phyloP scores from a whole-genome alignment of 176 grass and related monocot species.

The Puccinellia tenuiflora region DNA sequence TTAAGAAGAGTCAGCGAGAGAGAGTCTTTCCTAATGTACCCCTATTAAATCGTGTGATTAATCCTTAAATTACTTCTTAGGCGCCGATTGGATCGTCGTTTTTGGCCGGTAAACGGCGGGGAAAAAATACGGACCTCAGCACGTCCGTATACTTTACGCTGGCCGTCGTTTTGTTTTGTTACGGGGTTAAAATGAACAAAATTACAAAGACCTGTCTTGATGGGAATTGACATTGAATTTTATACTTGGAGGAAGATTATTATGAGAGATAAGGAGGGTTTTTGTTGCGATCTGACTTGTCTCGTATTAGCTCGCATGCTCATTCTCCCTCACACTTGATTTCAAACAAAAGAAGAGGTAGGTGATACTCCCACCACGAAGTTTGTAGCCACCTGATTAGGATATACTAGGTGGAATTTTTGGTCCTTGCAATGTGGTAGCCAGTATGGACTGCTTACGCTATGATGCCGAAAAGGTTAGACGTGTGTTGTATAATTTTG shows the following conservation, averaged over 20 bases:
- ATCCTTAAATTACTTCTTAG: no score
- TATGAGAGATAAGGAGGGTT: neutral
- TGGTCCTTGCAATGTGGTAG: conserved; percentile 1
- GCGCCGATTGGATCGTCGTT: no score
- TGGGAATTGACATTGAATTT: neutral
- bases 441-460: no score
- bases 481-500: neutral
- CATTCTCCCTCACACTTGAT: conserved; percentile 18
- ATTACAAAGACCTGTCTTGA: neutral
- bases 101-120: no score
- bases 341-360: conserved; percentile 24
- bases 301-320: neutral
- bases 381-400: conserved; percentile 38
- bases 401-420: conserved; percentile 11
- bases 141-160: no score
- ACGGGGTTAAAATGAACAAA: no score
- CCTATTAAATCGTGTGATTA: no score
- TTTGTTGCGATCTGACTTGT: conserved; percentile 55
- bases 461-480: conserved; percentile 11
- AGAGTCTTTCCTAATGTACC: no score
- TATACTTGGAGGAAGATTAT: neutral
- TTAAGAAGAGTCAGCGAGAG: no score
- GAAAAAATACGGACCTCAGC: no score
- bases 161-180: no score
- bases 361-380: neutral